Base-by-base conservation (phyloP, 306 rosid species). In the Pachyrhizus erosus region DNA sequence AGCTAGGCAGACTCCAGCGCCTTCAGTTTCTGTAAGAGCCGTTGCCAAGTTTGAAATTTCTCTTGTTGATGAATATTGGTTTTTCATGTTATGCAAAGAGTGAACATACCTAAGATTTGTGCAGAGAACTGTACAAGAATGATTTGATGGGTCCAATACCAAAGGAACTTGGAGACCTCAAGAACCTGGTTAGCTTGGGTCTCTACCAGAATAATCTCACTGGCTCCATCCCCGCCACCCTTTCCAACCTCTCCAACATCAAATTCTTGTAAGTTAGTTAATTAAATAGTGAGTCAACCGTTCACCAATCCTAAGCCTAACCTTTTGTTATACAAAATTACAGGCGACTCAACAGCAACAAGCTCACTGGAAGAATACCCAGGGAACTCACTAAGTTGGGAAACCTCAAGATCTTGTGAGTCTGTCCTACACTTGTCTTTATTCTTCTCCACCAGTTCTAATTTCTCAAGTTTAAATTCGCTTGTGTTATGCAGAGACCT, bases 1-100 rank as follows among this genome's bases (percentile, higher is more conserved):
- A 92, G 76, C 80, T 94, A 26, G 96, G 97, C 58, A 91, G 81
- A 81, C 93, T 94, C 15, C 84, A 84, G 6, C 94, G 85, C 49
- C 98, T 94, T 82, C 97, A 88, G 54, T 94, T 88, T 81, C 83
- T 94, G 98, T 94, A 81, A 90, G 98, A n/a, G n/a, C n/a, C n/a
- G n/a, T n/a, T n/a, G n/a, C 34, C 34, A 31, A 31, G 34, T 31
- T n/a, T n/a, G n/a, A n/a, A n/a, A n/a, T n/a, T n/a, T n/a, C n/a
- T n/a, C n/a, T n/a, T n/a, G n/a, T n/a, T n/a, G n/a, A n/a, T n/a
- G n/a, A n/a, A n/a, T n/a, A n/a, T n/a, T n/a, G n/a, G n/a, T n/a
- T n/a, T n/a, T n/a, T n/a, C n/a, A n/a, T n/a, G n/a, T n/a, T n/a
- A n/a, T n/a, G n/a, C n/a, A n/a, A n/a, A n/a, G n/a, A n/a, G n/a